phyloP scores from a whole-genome alignment of 208 protist genomes.

The Trichomonas tenax region DNA sequence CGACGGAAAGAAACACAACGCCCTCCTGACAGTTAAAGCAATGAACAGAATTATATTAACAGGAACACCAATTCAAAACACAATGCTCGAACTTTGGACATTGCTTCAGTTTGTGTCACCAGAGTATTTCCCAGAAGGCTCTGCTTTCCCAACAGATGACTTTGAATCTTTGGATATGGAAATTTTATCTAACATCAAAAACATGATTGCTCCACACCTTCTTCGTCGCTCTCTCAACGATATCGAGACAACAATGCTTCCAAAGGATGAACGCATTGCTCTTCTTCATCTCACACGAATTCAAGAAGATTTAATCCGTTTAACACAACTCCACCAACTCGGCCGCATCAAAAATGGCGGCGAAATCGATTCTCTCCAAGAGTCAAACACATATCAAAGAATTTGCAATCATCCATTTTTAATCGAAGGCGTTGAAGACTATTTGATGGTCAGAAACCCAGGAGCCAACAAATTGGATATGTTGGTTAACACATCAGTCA shows the following conservation, averaged over 20 bases:
- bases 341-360: neutral
- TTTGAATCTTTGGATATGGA: neutral
- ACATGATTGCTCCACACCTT: neutral
- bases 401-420: constrained; percentile 82
- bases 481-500: neutral
- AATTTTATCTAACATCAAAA: neutral
- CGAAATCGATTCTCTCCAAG: constrained; percentile 8
- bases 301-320: constrained; percentile 22
- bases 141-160: constrained; percentile 31
- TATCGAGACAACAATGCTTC: constrained; percentile 28
- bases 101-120: constrained; percentile 63
- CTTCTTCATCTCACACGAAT: constrained; percentile 26
- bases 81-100: constrained; percentile 54
- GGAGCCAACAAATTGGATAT: neutral
- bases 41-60: constrained; percentile 28
- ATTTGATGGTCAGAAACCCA: constrained; percentile 23
- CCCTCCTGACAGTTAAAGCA: neutral
- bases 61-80: constrained; percentile 54
- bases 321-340: neutral
- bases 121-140: constrained; percentile 45
- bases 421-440: constrained; percentile 68
- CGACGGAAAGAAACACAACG: constrained; percentile 23
- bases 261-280: constrained; percentile 34
- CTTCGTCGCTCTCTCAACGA: neutral
- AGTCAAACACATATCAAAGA: constrained; percentile 41